These are phyloP conservation scores for Magnusiomyces starmeri DNA, from an alignment of 1,139 yeast genomes.

Conservation along the genomic window DNA sequence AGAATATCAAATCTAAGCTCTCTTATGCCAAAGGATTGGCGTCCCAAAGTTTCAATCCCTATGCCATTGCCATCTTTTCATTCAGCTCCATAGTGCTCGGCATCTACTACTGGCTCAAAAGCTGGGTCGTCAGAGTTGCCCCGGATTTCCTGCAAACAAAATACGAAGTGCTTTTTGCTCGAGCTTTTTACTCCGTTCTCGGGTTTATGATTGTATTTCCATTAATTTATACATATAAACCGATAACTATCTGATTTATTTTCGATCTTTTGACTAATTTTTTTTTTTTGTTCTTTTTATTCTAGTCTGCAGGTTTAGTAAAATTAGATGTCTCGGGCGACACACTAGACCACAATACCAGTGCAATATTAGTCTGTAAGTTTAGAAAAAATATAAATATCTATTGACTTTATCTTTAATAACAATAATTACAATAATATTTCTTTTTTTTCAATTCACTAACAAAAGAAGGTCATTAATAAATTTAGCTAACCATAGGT, in stretches of 20 bases:
- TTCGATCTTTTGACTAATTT: not conserved
- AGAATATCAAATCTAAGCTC: conserved; percentile 10
- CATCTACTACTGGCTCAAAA: not conserved
- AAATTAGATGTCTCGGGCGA: conserved; percentile 15
- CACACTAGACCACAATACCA: conserved; percentile 12
- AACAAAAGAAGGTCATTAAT: not conserved
- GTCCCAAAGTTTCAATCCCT: conserved; percentile 1
- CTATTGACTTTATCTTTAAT: too few species aligned
- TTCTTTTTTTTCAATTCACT: not conserved
- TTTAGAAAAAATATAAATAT: not conserved
- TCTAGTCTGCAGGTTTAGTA: conserved; percentile 9
- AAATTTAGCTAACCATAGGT: conserved; percentile 45
- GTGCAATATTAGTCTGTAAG: conserved; percentile 15
- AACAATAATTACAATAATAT: too few species aligned
- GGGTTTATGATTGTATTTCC: conserved; percentile 3
- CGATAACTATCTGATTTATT: not conserved
- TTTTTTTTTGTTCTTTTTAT: not conserved
- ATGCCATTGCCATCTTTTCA: not conserved
- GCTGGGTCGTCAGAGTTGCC: not conserved
- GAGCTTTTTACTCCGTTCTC: conserved; percentile 1
- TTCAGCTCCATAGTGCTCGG: not conserved
- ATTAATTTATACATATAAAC: not conserved
- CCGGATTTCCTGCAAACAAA: conserved; percentile 1
- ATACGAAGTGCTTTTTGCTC: not conserved
- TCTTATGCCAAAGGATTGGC: not conserved